Percentiles rank a stretch among this genome's conserved stretches.
phyloP scores from a whole-genome alignment of 2,329 filamentous ascomycete species.

The Calonectria hawksworthii region DNA sequence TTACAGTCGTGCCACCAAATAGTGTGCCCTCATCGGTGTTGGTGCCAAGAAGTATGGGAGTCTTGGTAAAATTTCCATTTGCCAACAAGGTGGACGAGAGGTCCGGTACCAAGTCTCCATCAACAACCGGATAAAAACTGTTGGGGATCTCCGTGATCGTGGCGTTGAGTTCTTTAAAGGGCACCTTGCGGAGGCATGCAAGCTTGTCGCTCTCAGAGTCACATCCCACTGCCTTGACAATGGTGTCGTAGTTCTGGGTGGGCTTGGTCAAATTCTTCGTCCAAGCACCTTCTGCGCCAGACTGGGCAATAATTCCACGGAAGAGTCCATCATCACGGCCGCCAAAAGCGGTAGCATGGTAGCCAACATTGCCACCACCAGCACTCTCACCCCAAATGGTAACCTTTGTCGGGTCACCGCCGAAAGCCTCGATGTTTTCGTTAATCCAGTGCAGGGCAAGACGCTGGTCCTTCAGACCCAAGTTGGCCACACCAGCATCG shows the following conservation, averaged over 20 bases:
- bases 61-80: slow-evolving; percentile 71
- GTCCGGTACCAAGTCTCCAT: slow-evolving; percentile 56
- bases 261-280: slow-evolving; percentile 25
- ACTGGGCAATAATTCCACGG: slow-evolving; percentile 65
- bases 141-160: slow-evolving; percentile 29
- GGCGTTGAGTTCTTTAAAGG: slow-evolving; percentile 38
- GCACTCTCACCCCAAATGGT: slow-evolving; percentile 62
- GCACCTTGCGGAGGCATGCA: slow-evolving; percentile 47
- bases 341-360: slow-evolving; percentile 54
- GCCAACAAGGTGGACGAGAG: slow-evolving; percentile 66
- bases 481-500: slow-evolving; percentile 53
- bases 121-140: slow-evolving; percentile 43
- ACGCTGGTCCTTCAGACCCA: slow-evolving; percentile 65
- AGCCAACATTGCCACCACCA: slow-evolving; percentile 62
- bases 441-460: slow-evolving; percentile 64
- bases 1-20: slow-evolving; percentile 64
- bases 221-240: slow-evolving; percentile 42
- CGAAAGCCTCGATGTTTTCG: slow-evolving; percentile 59
- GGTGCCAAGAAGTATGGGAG: slow-evolving; percentile 73
- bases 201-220: slow-evolving; percentile 36
- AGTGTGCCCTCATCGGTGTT: slow-evolving; percentile 75
- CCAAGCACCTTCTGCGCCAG: slow-evolving; percentile 54
- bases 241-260: slow-evolving; percentile 25
- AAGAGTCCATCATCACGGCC: slow-evolving; percentile 69
- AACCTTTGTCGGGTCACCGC: slow-evolving; percentile 60